Conservation (phyloP, 768 basidiomycete genomes). For the Trametes coccinea region DNA sequence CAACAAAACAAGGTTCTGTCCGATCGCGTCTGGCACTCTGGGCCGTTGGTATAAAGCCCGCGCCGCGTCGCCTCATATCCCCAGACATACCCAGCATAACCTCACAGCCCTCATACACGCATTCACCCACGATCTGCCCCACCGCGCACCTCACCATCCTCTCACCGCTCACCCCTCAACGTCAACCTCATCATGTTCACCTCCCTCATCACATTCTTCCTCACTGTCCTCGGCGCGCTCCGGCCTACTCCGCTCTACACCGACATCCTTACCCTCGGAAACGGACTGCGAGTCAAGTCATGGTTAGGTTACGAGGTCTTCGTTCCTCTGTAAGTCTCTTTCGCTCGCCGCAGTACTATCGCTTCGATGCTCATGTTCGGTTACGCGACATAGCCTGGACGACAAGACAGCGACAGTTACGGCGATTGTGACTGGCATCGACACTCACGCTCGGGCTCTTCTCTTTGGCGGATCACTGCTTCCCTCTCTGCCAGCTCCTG, state of each 20-base stretch:
- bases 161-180: neutral
- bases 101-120: neutral
- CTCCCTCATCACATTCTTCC: neutral
- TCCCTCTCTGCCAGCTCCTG: neutral
- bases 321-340: conserved; percentile 3
- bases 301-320: neutral
- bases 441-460: neutral
- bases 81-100: neutral
- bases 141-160: neutral
- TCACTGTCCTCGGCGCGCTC: conserved; percentile 1
- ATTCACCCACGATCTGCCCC: neutral
- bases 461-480: neutral
- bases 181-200: neutral
- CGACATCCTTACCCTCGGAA: neutral
- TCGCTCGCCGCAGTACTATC: neutral
- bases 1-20: conserved; percentile 10
- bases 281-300: neutral
- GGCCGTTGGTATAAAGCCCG: neutral
- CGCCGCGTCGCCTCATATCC: neutral
- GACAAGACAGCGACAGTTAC: neutral
- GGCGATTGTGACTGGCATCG: neutral
- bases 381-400: neutral
- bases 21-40: neutral
- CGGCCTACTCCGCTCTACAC: neutral
- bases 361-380: neutral